These are phyloP conservation scores for Geotrichum restrictum DNA, from an alignment of 1,139 yeast species.

Conservation along the genomic window DNA sequence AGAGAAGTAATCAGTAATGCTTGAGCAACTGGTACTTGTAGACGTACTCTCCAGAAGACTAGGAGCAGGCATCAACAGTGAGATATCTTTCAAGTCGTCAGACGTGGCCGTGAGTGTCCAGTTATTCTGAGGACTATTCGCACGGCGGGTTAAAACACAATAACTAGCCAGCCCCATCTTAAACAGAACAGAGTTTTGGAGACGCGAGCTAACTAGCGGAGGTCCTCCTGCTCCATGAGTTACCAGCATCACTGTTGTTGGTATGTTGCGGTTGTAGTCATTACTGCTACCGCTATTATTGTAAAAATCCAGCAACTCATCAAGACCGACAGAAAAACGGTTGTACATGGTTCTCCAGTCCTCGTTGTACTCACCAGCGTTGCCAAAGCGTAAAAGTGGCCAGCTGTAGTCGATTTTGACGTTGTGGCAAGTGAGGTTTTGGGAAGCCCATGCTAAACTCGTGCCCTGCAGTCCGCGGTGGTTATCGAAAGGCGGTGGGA, in stretches of 20 bases:
- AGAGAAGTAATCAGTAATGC: slow-evolving; percentile 8
- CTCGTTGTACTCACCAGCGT: slow-evolving; percentile 40
- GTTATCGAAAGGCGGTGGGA: slow-evolving; percentile 41
- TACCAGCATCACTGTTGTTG: slow-evolving; percentile 34
- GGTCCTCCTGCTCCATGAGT: slow-evolving; percentile 44
- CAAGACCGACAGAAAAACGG: slow-evolving; percentile 36
- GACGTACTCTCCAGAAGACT: slow-evolving; percentile 4
- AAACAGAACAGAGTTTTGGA: slow-evolving; percentile 36
- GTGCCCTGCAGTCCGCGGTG: slow-evolving; percentile 31
- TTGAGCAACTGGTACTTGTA: slow-evolving; percentile 9
- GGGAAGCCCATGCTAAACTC: slow-evolving; percentile 30
- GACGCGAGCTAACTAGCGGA: slow-evolving; percentile 37
- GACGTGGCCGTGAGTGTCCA: slow-evolving; percentile 6
- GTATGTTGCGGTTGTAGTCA: background rate
- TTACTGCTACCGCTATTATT: slow-evolving; percentile 6
- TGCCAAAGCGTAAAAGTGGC: slow-evolving; percentile 35
- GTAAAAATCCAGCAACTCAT: slow-evolving; percentile 30
- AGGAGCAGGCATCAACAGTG: background rate
- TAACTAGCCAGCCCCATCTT: slow-evolving; percentile 36
- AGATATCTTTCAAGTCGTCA: slow-evolving; percentile 7
- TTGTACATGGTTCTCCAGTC: slow-evolving; percentile 39
- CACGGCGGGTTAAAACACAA: slow-evolving; percentile 5
- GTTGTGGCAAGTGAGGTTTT: slow-evolving; percentile 7
- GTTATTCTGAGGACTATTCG: no score
- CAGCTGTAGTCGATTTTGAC: slow-evolving; percentile 29